phyloP scores from a whole-genome alignment of 2,329 filamentous ascomycete species.

The Periconia macrospinosa region DNA sequence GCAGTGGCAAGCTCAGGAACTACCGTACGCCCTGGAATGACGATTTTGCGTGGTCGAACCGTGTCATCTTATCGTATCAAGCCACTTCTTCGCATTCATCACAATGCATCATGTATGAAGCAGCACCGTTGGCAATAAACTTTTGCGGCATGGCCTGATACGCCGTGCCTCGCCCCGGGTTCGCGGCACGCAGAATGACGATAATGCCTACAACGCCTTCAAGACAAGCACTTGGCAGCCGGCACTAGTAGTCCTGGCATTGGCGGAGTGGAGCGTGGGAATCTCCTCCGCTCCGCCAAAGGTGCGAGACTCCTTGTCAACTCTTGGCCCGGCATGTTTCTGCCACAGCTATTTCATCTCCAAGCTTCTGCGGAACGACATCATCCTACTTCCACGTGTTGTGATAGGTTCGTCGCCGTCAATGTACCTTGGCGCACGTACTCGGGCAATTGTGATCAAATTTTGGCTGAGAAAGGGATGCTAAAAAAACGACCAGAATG shows the following conservation, averaged over 20 bases:
- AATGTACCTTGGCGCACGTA: slow-evolving; percentile 31
- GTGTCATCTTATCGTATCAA: too few species aligned
- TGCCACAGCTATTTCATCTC: not conserved
- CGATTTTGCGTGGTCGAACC: too few species aligned
- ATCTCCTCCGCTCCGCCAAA: not conserved
- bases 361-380: not conserved
- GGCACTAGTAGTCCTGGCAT: not conserved
- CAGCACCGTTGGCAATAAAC: not conserved
- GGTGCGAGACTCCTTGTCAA: not conserved
- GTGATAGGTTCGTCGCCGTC: slow-evolving; percentile 2
- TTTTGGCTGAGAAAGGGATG: not conserved
- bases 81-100: not conserved
- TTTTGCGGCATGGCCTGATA: not conserved
- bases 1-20: too few species aligned
- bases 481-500: not conserved
- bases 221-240: not conserved
- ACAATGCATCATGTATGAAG: not conserved
- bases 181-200: not conserved
- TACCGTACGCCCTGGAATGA: too few species aligned
- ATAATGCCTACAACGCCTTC: not conserved
- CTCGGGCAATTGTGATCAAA: slow-evolving; percentile 8
- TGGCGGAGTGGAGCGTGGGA: not conserved
- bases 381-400: slow-evolving; percentile 1
- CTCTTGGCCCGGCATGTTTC: not conserved
- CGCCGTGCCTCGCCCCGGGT: not conserved